Conservation (phyloP, 75 land plant genomes). For the Chamaecyparis obtusa region DNA sequence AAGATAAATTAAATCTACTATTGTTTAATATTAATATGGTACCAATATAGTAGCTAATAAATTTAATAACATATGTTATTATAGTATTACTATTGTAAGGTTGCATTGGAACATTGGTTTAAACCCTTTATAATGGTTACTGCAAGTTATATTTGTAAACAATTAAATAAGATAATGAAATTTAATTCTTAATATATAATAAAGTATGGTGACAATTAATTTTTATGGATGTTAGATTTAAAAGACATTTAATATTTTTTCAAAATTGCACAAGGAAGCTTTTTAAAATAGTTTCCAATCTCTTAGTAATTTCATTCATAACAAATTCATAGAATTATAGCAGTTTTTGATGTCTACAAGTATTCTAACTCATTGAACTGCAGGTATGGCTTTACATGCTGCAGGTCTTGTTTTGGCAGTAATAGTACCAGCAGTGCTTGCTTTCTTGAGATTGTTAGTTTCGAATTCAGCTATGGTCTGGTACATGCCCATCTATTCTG, state of each 20-base stretch:
- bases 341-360: background rate
- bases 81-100: no score
- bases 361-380: constrained; percentile 13
- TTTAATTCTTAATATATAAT: background rate
- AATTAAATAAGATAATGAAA: background rate
- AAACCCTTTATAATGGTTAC: background rate
- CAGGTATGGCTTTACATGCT: constrained; percentile 65
- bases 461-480: constrained; percentile 78
- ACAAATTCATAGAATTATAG: background rate
- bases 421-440: constrained; percentile 60
- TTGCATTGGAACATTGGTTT: background rate
- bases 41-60: no score
- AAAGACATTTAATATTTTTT: background rate
- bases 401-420: constrained; percentile 55
- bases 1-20: no score
- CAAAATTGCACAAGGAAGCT: background rate
- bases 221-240: background rate
- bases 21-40: no score
- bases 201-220: background rate
- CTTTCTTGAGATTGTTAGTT: constrained; percentile 56
- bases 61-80: no score
- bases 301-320: background rate
- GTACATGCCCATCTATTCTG: constrained; percentile 26
- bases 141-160: background rate
- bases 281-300: background rate